These are phyloP conservation scores for Talaromyces thailandensis DNA, from an alignment of 495 filamentous ascomycete species.

Conservation along the genomic window DNA sequence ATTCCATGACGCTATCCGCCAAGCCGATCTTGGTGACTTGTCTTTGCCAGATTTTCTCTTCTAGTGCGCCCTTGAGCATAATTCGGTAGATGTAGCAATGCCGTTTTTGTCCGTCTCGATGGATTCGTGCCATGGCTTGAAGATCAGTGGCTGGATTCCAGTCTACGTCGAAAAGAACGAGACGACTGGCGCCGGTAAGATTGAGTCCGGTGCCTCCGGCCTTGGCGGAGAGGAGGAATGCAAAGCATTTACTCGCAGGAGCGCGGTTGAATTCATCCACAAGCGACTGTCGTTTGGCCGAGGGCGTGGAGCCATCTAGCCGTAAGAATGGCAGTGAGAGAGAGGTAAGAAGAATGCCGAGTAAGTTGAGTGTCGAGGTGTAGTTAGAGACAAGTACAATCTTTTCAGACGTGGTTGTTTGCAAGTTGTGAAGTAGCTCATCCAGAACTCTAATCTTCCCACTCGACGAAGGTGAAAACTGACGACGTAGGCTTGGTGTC, in stretches of 20 bases:
- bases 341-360: constrained; percentile 54
- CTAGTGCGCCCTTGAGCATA: constrained; percentile 61
- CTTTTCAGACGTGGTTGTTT: constrained; percentile 56
- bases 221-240: constrained; percentile 74
- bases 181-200: constrained; percentile 65
- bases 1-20: constrained; percentile 58
- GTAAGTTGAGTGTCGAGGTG: constrained; percentile 65
- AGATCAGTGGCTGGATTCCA: constrained; percentile 79
- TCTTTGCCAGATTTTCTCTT: constrained; percentile 82
- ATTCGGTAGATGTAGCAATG: constrained; percentile 68
- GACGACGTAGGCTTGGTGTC: constrained; percentile 47
- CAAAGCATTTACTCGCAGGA: constrained; percentile 48
- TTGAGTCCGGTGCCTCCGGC: constrained; percentile 70
- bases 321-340: constrained; percentile 59
- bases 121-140: constrained; percentile 81
- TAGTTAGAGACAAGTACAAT: constrained; percentile 79
- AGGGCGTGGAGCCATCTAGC: constrained; percentile 64
- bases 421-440: constrained; percentile 53
- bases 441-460: constrained; percentile 68
- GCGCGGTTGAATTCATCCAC: constrained; percentile 71
- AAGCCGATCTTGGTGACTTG: constrained; percentile 68
- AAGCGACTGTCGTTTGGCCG: constrained; percentile 59
- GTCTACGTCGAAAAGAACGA: constrained; percentile 73
- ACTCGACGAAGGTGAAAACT: constrained; percentile 49
- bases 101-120: constrained; percentile 67